Conservation (phyloP, 177 flowering plant species). For the Vitis hybrid region DNA sequence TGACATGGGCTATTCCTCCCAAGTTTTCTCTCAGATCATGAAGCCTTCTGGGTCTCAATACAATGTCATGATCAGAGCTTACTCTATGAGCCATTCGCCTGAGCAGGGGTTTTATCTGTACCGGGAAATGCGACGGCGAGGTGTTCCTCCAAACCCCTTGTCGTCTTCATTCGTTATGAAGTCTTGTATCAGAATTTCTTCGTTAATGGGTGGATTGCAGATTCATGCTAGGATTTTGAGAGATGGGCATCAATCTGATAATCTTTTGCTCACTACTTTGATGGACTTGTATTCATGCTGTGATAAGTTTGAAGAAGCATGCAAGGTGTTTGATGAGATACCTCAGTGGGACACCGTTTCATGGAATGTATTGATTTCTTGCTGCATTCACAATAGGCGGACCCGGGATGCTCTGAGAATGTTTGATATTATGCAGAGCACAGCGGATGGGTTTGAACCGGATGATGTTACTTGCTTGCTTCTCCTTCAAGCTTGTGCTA, state of each 20-base stretch:
- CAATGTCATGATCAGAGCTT: slow-evolving; percentile 55
- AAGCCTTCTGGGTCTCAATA: slow-evolving; percentile 37
- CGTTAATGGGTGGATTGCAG: slow-evolving; percentile 29
- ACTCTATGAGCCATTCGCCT: slow-evolving; percentile 33
- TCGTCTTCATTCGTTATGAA: slow-evolving; percentile 36
- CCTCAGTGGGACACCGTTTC: slow-evolving; percentile 49
- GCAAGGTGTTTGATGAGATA: slow-evolving; percentile 62
- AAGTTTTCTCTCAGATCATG: slow-evolving; percentile 33
- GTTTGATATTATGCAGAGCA: slow-evolving; percentile 53
- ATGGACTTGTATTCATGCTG: slow-evolving; percentile 57
- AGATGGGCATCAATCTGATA: slow-evolving; percentile 51
- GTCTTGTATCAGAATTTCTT: slow-evolving; percentile 31
- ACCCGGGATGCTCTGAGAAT: slow-evolving; percentile 44
- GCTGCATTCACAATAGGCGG: slow-evolving; percentile 44
- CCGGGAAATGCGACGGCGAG: slow-evolving; percentile 36
- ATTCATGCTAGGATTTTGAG: slow-evolving; percentile 46
- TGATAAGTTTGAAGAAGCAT: slow-evolving; percentile 34
- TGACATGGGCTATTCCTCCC: slow-evolving; percentile 36
- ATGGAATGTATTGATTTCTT: slow-evolving; percentile 75
- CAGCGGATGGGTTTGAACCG: slow-evolving; percentile 33
- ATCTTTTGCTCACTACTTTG: slow-evolving; percentile 50
- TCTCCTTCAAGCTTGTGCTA: slow-evolving; percentile 57
- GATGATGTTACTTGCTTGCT: slow-evolving; percentile 76
- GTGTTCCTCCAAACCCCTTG: slow-evolving; percentile 34
- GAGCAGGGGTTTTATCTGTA: slow-evolving; percentile 43